phyloP scores from a whole-genome alignment of 2,329 filamentous ascomycete species.

The Aspergillus sp. region DNA sequence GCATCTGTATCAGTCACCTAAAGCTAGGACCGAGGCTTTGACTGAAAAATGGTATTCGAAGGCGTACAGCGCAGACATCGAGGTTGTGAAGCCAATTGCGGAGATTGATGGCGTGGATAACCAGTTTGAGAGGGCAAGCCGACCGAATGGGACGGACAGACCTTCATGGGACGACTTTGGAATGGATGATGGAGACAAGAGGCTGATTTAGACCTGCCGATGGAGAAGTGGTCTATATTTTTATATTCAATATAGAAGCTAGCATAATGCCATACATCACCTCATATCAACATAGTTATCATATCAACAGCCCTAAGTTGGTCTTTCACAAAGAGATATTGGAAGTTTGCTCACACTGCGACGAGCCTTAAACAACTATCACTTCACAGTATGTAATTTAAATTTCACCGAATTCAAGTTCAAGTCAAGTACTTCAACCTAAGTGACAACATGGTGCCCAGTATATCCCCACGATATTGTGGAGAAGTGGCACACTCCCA shows the following conservation, averaged over 20 bases:
- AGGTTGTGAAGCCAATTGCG: slow-evolving; percentile 12
- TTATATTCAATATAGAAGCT: neutral
- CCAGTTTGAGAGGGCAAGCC: slow-evolving; percentile 9
- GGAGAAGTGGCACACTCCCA: neutral
- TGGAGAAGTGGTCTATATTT: neutral
- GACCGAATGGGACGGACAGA: slow-evolving; percentile 13
- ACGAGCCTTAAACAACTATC: too few species aligned
- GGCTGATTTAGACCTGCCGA: neutral
- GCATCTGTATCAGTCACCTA: slow-evolving; percentile 49
- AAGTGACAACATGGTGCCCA: too few species aligned
- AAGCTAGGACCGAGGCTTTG: slow-evolving; percentile 38
- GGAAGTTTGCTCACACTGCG: too few species aligned
- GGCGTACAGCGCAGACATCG: slow-evolving; percentile 6
- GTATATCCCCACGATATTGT: too few species aligned
- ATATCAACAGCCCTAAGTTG: too few species aligned
- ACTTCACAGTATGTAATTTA: too few species aligned
- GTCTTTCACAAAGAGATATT: too few species aligned
- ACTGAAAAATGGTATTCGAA: slow-evolving; percentile 32
- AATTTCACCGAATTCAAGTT: too few species aligned
- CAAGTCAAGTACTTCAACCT: too few species aligned
- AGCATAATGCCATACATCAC: neutral
- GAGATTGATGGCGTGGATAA: slow-evolving; percentile 14
- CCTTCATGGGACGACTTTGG: slow-evolving; percentile 9
- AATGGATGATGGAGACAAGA: neutral
- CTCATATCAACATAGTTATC: too few species aligned